Evolutionary conservation across 805 yeast genomes (phyloP).

Genomic region (Spathaspora passalidarum): DNA sequence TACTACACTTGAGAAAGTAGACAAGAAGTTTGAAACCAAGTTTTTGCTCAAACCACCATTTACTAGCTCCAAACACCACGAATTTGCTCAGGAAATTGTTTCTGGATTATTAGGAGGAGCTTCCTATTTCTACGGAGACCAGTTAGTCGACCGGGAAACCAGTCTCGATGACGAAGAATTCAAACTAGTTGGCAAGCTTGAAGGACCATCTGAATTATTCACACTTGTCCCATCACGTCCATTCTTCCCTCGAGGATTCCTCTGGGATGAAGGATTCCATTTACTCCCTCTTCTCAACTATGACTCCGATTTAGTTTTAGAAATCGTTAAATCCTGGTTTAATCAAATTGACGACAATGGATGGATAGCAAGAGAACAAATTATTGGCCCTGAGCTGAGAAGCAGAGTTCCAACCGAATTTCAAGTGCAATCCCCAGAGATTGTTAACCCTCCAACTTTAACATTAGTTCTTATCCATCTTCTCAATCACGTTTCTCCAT

Average conservation of each 20-base stretch:
- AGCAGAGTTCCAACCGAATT: conserved; percentile 82
- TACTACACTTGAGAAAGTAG: conserved; percentile 36
- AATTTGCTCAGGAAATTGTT: conserved; percentile 73
- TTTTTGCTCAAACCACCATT: conserved; percentile 59
- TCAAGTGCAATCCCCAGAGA: conserved; percentile 79
- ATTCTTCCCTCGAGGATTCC: conserved; percentile 93
- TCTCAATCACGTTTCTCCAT: conserved; percentile 31
- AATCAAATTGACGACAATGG: conserved; percentile 82
- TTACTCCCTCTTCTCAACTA: conserved; percentile 75
- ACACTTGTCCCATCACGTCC: conserved; percentile 89
- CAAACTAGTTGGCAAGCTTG: conserved; percentile 55
- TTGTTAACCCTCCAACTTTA: conserved; percentile 95
- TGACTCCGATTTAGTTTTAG: conserved; percentile 79
- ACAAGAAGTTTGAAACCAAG: conserved; percentile 47
- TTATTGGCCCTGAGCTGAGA: conserved; percentile 87
- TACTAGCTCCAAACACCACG: conserved; percentile 35
- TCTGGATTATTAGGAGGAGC: conserved; percentile 89
- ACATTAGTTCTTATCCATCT: conserved; percentile 67
- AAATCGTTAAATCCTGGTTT: conserved; percentile 86
- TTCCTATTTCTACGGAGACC: conserved; percentile 83
- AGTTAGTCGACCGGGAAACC: conserved; percentile 72
- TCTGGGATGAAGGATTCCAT: conserved; percentile 99
- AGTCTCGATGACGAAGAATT: conserved; percentile 68
- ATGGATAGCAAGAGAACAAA: conserved; percentile 96
- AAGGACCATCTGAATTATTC: conserved; percentile 76